Evolutionary conservation across 1,284 basidiomycete genomes (phyloP).

Genomic region (Ustilago sp.): DNA sequence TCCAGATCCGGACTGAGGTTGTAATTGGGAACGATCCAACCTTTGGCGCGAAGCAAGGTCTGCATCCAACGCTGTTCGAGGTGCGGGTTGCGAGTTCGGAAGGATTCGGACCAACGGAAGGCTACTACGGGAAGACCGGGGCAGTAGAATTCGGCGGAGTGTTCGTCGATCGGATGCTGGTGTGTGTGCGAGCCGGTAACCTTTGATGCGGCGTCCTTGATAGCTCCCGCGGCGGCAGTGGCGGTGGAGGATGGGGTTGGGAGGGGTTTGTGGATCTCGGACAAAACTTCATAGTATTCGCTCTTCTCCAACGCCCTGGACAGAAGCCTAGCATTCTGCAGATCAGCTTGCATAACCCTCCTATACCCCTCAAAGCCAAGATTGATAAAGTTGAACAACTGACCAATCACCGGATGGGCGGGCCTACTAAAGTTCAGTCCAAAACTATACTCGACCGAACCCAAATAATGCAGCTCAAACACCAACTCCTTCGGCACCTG

Average conservation of each 20-base stretch:
- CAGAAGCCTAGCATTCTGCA: conserved; percentile 82
- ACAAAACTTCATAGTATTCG: conserved; percentile 77
- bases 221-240: conserved; percentile 19
- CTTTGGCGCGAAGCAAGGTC: conserved; percentile 79
- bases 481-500: conserved; percentile 74
- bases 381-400: conserved; percentile 81
- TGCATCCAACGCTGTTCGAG: conserved; percentile 88
- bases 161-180: conserved; percentile 56
- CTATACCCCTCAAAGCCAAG: conserved; percentile 66
- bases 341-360: conserved; percentile 76
- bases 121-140: conserved; percentile 89
- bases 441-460: conserved; percentile 74
- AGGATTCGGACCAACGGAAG: conserved; percentile 83
- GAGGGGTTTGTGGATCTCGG: conserved; percentile 71
- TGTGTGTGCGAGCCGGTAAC: conserved; percentile 34
- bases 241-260: background rate
- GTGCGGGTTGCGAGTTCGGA: conserved; percentile 56
- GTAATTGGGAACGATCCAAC: conserved; percentile 75
- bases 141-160: conserved; percentile 74
- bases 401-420: conserved; percentile 87
- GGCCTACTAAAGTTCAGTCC: conserved; percentile 95
- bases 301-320: conserved; percentile 86
- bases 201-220: conserved; percentile 71
- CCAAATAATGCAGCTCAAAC: conserved; percentile 82
- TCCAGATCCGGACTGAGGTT: conserved; percentile 57